A percentile compares a stretch with the other conserved stretches of the same genome.
Conservation (phyloP, 2,329 filamentous ascomycete genomes). For the Ascochyta koolunga region DNA sequence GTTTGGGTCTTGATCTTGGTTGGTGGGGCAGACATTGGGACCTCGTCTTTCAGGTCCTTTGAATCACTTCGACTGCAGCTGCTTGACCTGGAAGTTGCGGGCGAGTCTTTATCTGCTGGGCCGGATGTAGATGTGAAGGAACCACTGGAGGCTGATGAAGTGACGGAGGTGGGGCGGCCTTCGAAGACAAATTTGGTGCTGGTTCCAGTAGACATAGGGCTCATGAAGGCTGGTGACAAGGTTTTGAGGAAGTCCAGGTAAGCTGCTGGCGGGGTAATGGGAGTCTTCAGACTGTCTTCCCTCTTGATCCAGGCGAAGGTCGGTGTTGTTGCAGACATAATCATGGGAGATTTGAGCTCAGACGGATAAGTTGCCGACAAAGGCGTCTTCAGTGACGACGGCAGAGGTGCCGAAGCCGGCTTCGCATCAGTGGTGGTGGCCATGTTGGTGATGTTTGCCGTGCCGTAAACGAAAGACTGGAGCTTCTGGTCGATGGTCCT, state of each 20-base stretch:
- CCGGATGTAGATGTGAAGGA: constrained; percentile 47
- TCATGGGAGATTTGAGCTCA: constrained; percentile 68
- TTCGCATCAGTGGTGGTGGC: constrained; percentile 51
- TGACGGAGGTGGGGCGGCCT: constrained; percentile 48
- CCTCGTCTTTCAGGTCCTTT: constrained; percentile 35
- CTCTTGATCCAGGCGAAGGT: constrained; percentile 67
- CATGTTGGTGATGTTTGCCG: constrained; percentile 38
- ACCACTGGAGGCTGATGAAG: constrained; percentile 44
- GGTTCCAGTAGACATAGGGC: constrained; percentile 66
- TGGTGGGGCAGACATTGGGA: constrained; percentile 52
- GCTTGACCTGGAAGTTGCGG: constrained; percentile 46
- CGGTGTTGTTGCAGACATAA: constrained; percentile 51
- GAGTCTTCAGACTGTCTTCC: constrained; percentile 73
- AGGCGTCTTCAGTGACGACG: constrained; percentile 58
- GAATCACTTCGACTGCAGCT: constrained; percentile 46
- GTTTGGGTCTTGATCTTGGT: constrained; percentile 55
- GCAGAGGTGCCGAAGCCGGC: constrained; percentile 36
- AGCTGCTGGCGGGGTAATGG: constrained; percentile 86
- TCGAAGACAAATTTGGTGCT: constrained; percentile 59
- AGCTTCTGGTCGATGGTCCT: constrained; percentile 25
- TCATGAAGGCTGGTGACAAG: constrained; percentile 73
- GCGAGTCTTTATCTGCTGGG: constrained; percentile 41
- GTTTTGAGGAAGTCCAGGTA: constrained; percentile 93
- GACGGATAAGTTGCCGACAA: constrained; percentile 65
- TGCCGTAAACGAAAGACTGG: constrained; percentile 41